Conservation (phyloP, 495 filamentous ascomycete species). For the Daldinia caldariorum region DNA sequence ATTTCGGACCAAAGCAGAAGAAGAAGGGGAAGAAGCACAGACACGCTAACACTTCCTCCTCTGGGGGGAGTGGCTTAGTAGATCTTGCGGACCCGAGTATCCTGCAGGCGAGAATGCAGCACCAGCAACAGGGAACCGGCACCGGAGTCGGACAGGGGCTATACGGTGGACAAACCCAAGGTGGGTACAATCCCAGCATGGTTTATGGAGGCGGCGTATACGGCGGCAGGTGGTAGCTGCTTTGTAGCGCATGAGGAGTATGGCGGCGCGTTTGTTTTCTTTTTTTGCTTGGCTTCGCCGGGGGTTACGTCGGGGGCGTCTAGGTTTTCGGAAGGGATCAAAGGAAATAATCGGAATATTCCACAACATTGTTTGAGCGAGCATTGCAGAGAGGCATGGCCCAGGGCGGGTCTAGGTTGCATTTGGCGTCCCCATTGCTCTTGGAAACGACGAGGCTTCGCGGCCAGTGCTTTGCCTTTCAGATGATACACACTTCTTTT, state of each 20-base stretch:
- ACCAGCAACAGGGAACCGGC: constrained; percentile 72
- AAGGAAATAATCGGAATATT: constrained; percentile 50
- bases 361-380: constrained; percentile 50
- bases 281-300: constrained; percentile 29
- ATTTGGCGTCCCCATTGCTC: constrained; percentile 51
- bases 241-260: constrained; percentile 34
- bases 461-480: constrained; percentile 48
- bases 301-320: constrained; percentile 52
- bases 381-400: constrained; percentile 52
- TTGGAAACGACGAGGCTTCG: constrained; percentile 56
- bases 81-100: constrained; percentile 99
- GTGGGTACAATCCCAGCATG: constrained; percentile 94
- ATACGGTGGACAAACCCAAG: constrained; percentile 92
- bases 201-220: constrained; percentile 81
- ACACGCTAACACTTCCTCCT: constrained; percentile 99
- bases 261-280: constrained; percentile 36
- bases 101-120: constrained; percentile 96
- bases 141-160: constrained; percentile 87
- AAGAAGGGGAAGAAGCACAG: constrained; percentile 99
- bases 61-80: constrained; percentile 95
- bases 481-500: constrained; percentile 50
- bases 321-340: constrained; percentile 46
- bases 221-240: constrained; percentile 74
- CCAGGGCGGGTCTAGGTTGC: constrained; percentile 53
- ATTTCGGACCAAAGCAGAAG: constrained; percentile 93